Evolutionary conservation across 2,329 filamentous ascomycete genomes (phyloP).

Genomic region (Thielaviopsis musarum): DNA sequence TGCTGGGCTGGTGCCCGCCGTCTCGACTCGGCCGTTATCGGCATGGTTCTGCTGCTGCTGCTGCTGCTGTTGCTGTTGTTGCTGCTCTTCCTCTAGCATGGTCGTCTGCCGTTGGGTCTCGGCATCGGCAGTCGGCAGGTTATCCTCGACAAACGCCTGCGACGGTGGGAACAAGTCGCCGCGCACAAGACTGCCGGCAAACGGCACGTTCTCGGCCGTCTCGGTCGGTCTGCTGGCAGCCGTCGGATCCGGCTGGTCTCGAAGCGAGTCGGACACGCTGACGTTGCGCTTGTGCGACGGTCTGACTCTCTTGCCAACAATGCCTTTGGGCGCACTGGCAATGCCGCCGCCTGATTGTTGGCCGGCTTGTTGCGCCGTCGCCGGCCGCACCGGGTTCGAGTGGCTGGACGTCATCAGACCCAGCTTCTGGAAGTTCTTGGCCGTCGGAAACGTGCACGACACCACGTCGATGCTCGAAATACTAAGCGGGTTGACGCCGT

Average conservation of each 20-base stretch:
- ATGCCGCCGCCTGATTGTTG: slow-evolving; percentile 21
- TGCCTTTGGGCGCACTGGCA: slow-evolving; percentile 39
- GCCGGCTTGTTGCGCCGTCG: slow-evolving; percentile 18
- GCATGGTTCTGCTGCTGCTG: too few species aligned
- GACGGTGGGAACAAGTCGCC: slow-evolving; percentile 71
- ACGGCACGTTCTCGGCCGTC: slow-evolving; percentile 44
- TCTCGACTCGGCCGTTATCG: not conserved
- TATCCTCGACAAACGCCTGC: slow-evolving; percentile 60
- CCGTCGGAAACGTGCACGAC: slow-evolving; percentile 43
- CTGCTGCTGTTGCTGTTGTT: not conserved
- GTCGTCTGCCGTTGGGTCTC: slow-evolving; percentile 22
- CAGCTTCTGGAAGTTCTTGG: slow-evolving; percentile 26
- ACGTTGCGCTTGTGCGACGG: slow-evolving; percentile 65
- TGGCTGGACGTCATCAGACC: slow-evolving; percentile 6
- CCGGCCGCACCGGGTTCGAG: slow-evolving; percentile 26
- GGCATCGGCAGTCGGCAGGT: slow-evolving; percentile 32
- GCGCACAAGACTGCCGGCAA: slow-evolving; percentile 71
- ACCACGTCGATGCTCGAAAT: slow-evolving; percentile 42
- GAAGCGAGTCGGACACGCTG: slow-evolving; percentile 70
- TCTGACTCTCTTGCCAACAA: slow-evolving; percentile 42
- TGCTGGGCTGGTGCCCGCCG: slow-evolving; percentile 30
- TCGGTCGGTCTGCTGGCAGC: slow-evolving; percentile 36
- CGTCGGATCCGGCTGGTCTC: slow-evolving; percentile 42
- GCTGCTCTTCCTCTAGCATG: not conserved
- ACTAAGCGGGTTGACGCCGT: slow-evolving; percentile 28